These are phyloP conservation scores for Akebia trifoliata DNA, from an alignment of 164 flowering plant species.

Conservation along the genomic window DNA sequence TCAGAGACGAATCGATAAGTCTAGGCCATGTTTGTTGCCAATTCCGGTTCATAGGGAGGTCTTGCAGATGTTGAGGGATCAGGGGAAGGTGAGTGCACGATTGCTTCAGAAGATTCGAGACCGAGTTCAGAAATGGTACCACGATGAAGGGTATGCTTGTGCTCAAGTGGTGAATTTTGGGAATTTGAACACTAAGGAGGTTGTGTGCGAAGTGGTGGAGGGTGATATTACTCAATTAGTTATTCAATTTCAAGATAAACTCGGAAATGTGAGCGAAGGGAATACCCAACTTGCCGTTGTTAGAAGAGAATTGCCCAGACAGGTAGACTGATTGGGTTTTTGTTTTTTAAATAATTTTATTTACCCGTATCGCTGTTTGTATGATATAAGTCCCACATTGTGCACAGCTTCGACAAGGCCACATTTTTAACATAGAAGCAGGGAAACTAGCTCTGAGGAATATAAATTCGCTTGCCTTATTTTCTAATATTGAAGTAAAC, in stretches of 20 bases:
- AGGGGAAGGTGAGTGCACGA: slow-evolving; percentile 81
- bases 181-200: slow-evolving; percentile 87
- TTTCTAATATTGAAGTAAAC: slow-evolving; percentile 92
- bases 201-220: slow-evolving; percentile 97
- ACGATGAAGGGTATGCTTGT: slow-evolving; percentile 92
- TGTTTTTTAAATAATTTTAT: too few relatives aligned
- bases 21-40: slow-evolving; percentile 82
- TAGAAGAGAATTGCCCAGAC: too few relatives aligned
- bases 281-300: slow-evolving; percentile 65
- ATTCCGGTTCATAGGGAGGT: slow-evolving; percentile 50
- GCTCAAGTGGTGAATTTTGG: slow-evolving; percentile 98
- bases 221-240: slow-evolving; percentile 85
- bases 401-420: too few relatives aligned
- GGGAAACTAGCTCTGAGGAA: too few relatives aligned
- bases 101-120: slow-evolving; percentile 84
- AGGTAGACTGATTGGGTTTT: too few relatives aligned
- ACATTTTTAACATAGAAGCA: slow-evolving; percentile 89
- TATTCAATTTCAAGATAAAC: slow-evolving; percentile 89
- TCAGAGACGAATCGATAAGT: slow-evolving; percentile 61
- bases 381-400: too few relatives aligned
- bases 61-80: slow-evolving; percentile 54
- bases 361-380: too few relatives aligned
- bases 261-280: slow-evolving; percentile 91
- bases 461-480: too few relatives aligned
- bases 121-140: slow-evolving; percentile 96